Evolutionary conservation across 805 yeast genomes (phyloP).

Genomic region (Candida schatavii): DNA sequence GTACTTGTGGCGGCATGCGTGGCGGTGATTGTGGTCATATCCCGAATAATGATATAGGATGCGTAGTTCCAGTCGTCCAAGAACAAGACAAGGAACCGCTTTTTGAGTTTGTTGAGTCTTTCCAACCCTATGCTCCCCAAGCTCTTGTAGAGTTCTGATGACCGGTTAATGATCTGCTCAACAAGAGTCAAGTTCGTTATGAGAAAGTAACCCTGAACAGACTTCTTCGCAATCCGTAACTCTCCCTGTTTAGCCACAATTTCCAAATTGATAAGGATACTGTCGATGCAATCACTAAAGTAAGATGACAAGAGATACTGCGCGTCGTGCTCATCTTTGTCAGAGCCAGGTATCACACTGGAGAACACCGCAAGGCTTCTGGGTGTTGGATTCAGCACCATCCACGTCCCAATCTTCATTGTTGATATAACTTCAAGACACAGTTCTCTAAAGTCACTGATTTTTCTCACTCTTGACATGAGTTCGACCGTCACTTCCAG

Average conservation of each 20-base stretch:
- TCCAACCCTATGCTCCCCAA: constrained; percentile 59
- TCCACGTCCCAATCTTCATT: constrained; percentile 64
- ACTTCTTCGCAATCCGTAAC: constrained; percentile 26
- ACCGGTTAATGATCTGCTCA: constrained; percentile 68
- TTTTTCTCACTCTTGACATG: constrained; percentile 61
- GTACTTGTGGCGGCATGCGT: constrained; percentile 41
- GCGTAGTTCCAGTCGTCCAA: constrained; percentile 77
- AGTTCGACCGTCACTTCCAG: constrained; percentile 71
- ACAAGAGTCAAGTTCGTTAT: constrained; percentile 68
- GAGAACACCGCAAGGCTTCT: constrained; percentile 43
- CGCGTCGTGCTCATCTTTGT: constrained; percentile 41
- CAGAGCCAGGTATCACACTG: constrained; percentile 42
- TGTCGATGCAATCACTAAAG: constrained; percentile 76
- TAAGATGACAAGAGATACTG: constrained; percentile 59
- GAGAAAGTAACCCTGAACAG: constrained; percentile 65
- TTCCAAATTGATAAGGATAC: constrained; percentile 63
- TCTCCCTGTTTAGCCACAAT: constrained; percentile 21
- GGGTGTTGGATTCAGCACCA: constrained; percentile 59
- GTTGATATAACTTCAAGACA: constrained; percentile 47
- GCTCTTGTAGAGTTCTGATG: constrained; percentile 48
- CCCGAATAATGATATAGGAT: constrained; percentile 69
- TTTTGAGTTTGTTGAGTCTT: constrained; percentile 65
- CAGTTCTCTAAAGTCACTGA: constrained; percentile 60
- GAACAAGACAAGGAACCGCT: constrained; percentile 69
- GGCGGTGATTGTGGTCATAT: constrained; percentile 66